Conservation (phyloP, 371 early-diverging fungal genomes). For the Paraphysoderma sedebokerense region DNA sequence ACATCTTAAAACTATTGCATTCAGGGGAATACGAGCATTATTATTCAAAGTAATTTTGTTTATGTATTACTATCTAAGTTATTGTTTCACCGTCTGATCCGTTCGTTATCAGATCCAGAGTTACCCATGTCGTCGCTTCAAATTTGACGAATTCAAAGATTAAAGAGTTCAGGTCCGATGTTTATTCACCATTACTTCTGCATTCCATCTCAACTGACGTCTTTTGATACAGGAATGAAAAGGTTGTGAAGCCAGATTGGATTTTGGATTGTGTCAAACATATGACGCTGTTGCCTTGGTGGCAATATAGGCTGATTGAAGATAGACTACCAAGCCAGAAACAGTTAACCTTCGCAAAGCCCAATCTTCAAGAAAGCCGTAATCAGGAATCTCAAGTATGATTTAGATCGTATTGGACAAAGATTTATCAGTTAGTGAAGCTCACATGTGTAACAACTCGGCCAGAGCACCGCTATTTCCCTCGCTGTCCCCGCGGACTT, state of each 20-base stretch:
- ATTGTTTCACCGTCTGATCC: not conserved
- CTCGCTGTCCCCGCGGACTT: too few species aligned
- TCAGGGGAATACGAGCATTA: constrained; percentile 41
- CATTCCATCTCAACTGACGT: not conserved
- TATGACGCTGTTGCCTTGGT: constrained; percentile 40
- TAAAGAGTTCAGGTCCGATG: constrained; percentile 31
- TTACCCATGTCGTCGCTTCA: constrained; percentile 50
- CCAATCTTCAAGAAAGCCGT: too few species aligned
- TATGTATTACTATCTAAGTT: not conserved
- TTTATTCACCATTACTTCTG: not conserved
- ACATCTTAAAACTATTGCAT: not conserved
- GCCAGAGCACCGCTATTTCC: too few species aligned
- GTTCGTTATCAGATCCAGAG: constrained; percentile 27
- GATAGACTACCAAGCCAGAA: constrained; percentile 3
- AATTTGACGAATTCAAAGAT: constrained; percentile 46
- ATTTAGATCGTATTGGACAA: too few species aligned
- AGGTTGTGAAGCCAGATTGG: constrained; percentile 65
- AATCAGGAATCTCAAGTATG: too few species aligned
- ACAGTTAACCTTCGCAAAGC: not conserved
- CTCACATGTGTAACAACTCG: too few species aligned
- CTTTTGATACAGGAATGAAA: constrained; percentile 29
- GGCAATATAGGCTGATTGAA: constrained; percentile 27
- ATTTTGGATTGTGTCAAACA: constrained; percentile 44
- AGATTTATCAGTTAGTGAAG: too few species aligned
- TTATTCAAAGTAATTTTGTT: not conserved